phyloP scores from a whole-genome alignment of 1,139 yeast species.

The Pneumocystis murina region DNA sequence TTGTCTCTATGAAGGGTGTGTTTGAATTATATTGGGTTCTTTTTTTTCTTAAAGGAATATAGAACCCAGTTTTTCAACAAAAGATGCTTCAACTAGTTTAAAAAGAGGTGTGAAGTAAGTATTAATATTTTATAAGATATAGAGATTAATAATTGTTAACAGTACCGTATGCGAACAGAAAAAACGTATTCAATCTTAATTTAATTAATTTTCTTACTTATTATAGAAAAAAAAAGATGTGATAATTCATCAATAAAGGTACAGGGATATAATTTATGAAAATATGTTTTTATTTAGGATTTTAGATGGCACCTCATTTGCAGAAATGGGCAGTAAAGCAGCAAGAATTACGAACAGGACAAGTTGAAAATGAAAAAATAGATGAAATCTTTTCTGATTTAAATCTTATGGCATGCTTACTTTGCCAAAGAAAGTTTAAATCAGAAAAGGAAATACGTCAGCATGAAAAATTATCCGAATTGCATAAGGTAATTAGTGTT shows the following conservation, averaged over 20 bases:
- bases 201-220: not conserved
- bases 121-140: not conserved
- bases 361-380: not conserved
- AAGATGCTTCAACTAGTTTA: not conserved
- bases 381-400: conserved; percentile 12
- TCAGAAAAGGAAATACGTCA: conserved; percentile 12
- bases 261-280: not conserved
- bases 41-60: not conserved
- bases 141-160: not conserved
- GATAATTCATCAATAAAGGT: not conserved
- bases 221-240: conserved; percentile 4
- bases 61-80: not conserved
- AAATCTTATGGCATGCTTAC: conserved; percentile 13
- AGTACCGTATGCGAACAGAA: not conserved
- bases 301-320: not conserved
- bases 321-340: conserved; percentile 11
- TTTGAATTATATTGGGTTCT: not conserved
- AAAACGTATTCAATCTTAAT: not conserved
- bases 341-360: conserved; percentile 7
- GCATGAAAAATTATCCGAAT: conserved; percentile 14
- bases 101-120: not conserved
- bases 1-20: conserved; percentile 1
- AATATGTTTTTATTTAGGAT: not conserved
- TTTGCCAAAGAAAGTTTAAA: conserved; percentile 15
- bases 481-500: conserved; percentile 8